Evolutionary conservation across 2,329 filamentous ascomycete genomes (phyloP).

Genomic region (Verticillium albo-atrum): DNA sequence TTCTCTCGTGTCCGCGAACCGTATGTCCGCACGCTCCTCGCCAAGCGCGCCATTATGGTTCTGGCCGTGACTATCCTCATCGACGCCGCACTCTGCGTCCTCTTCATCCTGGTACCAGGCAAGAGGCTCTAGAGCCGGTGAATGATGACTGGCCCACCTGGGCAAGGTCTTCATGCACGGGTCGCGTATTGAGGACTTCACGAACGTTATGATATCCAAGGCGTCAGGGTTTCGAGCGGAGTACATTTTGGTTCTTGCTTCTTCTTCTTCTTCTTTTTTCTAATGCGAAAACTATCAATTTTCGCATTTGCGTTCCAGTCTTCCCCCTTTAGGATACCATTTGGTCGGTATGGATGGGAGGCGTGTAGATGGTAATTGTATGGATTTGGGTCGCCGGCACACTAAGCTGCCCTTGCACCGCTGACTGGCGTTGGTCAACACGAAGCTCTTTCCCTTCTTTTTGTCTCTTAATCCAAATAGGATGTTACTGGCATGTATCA

Average conservation of each 20-base stretch:
- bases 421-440: background rate
- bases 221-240: conserved; percentile 8
- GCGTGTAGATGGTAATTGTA: background rate
- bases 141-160: background rate
- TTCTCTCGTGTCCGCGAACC: conserved; percentile 86
- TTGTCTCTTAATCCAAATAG: background rate
- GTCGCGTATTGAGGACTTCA: conserved; percentile 2
- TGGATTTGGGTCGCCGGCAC: background rate
- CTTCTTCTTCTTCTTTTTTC: conserved; percentile 8
- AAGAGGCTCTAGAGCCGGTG: conserved; percentile 59
- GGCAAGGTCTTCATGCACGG: background rate
- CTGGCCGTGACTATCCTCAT: conserved; percentile 70
- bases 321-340: background rate
- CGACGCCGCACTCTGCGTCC: conserved; percentile 74
- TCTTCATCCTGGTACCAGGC: conserved; percentile 95
- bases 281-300: conserved; percentile 3
- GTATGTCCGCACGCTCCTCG: conserved; percentile 81
- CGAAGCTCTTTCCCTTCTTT: background rate
- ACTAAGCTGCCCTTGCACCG: background rate
- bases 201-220: conserved; percentile 8
- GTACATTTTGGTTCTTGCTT: conserved; percentile 4
- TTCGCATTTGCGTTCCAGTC: conserved; percentile 1
- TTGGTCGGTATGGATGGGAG: background rate
- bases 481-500: background rate
- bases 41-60: conserved; percentile 78